Conservation (phyloP, 306 rosid species). For the Fagus crenata region DNA sequence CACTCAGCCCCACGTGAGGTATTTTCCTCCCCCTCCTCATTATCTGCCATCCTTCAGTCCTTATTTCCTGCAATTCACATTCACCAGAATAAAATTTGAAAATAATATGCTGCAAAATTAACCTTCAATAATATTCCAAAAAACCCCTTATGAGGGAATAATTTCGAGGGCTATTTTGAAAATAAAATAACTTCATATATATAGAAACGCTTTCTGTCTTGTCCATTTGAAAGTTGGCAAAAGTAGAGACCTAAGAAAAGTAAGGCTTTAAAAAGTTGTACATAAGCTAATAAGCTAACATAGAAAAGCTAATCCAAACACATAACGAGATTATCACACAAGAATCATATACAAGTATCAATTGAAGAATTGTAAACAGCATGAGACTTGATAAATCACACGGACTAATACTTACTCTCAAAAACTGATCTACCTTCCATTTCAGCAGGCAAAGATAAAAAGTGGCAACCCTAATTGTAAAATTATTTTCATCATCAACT, state of each 20-base stretch:
- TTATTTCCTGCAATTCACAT: slow-evolving; percentile 2
- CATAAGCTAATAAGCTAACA: no score
- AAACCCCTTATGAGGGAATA: neutral
- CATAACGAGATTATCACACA: neutral
- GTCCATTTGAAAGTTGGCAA: no score
- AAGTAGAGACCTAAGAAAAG: no score
- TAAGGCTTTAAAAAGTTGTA: no score
- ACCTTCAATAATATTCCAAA: neutral
- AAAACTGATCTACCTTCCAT: slow-evolving; percentile 3
- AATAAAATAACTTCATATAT: neutral
- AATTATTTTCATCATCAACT: neutral
- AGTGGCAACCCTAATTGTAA: neutral
- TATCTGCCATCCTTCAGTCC: slow-evolving; percentile 62
- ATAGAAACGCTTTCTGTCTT: neutral
- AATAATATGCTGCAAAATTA: neutral
- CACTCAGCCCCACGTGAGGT: slow-evolving; percentile 79
- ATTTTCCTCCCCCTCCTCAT: slow-evolving; percentile 63
- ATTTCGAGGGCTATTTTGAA: neutral
- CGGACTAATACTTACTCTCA: neutral
- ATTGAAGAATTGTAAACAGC: neutral
- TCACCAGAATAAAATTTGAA: neutral
- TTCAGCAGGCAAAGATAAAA: neutral
- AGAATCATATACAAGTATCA: neutral
- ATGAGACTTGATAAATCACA: no score
- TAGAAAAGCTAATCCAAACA: neutral